Percentiles rank a stretch among this genome's conserved stretches.
phyloP scores from a whole-genome alignment of 768 basidiomycete genomes.

The Boletellus ananiceps region DNA sequence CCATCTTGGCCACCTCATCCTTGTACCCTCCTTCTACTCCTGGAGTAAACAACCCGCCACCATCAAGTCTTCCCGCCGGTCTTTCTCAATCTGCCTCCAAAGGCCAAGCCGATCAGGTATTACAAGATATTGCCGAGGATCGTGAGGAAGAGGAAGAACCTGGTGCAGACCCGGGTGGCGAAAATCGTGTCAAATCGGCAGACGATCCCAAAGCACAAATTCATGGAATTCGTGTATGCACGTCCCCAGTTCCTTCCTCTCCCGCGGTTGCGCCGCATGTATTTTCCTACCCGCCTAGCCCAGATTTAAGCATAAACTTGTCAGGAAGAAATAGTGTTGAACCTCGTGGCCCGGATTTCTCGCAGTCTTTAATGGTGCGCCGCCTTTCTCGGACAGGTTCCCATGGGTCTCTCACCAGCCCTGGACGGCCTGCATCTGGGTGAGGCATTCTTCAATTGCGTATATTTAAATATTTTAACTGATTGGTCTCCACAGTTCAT shows the following conservation, averaged over 20 bases:
- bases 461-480: neutral
- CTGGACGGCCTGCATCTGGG: slow-evolving; percentile 25
- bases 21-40: slow-evolving; percentile 18
- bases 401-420: slow-evolving; percentile 24
- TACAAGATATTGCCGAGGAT: slow-evolving; percentile 52
- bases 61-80: slow-evolving; percentile 36
- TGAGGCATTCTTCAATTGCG: slow-evolving; percentile 5
- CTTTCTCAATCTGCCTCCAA: slow-evolving; percentile 26
- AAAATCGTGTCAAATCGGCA: slow-evolving; percentile 18
- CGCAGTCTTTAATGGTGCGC: slow-evolving; percentile 15
- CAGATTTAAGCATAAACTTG: slow-evolving; percentile 9
- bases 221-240: slow-evolving; percentile 56
- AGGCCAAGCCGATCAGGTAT: slow-evolving; percentile 27
- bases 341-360: slow-evolving; percentile 25
- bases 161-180: slow-evolving; percentile 4
- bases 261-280: slow-evolving; percentile 25
- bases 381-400: slow-evolving; percentile 24
- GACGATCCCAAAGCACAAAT: slow-evolving; percentile 35
- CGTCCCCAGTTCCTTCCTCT: slow-evolving; percentile 33
- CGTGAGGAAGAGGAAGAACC: slow-evolving; percentile 49
- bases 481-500: slow-evolving; percentile 9
- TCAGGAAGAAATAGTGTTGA: slow-evolving; percentile 22
- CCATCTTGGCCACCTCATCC: slow-evolving; percentile 41
- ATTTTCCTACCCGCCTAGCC: slow-evolving; percentile 22
- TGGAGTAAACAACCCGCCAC: slow-evolving; percentile 31